Evolutionary conservation across 306 rosid species (phyloP).

Genomic region (Quercus variabilis): DNA sequence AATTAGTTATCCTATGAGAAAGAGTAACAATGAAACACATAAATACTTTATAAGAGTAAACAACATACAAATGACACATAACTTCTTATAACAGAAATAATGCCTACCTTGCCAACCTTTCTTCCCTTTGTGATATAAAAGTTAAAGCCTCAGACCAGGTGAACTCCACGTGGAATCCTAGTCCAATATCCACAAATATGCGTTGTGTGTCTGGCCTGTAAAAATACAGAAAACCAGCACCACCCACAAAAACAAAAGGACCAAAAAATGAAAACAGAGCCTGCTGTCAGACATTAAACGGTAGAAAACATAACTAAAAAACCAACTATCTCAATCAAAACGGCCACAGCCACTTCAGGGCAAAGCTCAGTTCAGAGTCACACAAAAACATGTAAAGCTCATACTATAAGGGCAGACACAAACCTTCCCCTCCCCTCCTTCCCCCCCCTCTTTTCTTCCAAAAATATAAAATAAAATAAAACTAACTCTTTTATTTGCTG

Average conservation of each 20-base stretch:
- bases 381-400: neutral
- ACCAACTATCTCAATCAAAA: neutral
- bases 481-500: neutral
- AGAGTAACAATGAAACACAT: neutral
- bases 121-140: constrained; percentile 68
- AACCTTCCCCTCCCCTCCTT: neutral
- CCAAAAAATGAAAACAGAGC: no score
- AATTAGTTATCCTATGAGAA: neutral
- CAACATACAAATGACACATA: neutral
- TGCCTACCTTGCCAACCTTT: constrained; percentile 59
- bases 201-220: constrained; percentile 68
- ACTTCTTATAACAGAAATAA: neutral
- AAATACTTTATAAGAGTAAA: neutral
- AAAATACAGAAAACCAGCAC: neutral
- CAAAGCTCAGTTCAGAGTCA: neutral
- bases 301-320: neutral
- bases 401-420: neutral
- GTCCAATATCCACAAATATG: constrained; percentile 85
- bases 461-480: neutral
- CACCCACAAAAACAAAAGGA: neutral
- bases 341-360: neutral
- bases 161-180: constrained; percentile 95
- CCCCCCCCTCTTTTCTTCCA: neutral
- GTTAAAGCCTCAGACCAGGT: constrained; percentile 90
- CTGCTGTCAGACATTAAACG: neutral